Percentiles rank a stretch among this genome's conserved stretches.
Conservation (phyloP, 1,284 basidiomycete species). For the Ustilago trichophora region DNA sequence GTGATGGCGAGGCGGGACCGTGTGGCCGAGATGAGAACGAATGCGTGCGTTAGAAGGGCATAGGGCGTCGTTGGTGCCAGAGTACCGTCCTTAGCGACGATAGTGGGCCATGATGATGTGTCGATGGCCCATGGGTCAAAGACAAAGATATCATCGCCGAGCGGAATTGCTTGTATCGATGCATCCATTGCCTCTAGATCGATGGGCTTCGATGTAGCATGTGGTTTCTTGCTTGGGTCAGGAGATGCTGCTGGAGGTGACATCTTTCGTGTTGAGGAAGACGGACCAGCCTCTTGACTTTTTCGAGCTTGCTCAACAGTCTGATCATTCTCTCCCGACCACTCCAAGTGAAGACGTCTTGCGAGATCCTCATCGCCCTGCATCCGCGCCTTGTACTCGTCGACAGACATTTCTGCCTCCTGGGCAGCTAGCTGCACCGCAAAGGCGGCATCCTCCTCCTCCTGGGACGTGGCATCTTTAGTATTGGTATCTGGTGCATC, state of each 20-base stretch:
- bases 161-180: conserved; percentile 47
- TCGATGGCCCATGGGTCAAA: conserved; percentile 59
- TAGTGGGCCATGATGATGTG: conserved; percentile 51
- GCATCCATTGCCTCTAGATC: conserved; percentile 49
- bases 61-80: conserved; percentile 73
- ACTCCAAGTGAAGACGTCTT: conserved; percentile 31
- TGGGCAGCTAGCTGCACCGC: conserved; percentile 37
- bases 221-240: conserved; percentile 5
- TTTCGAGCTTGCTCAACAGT: neutral
- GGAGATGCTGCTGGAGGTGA: neutral
- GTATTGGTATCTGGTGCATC: neutral
- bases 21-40: conserved; percentile 78
- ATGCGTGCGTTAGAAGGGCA: conserved; percentile 80
- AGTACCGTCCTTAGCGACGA: conserved; percentile 7
- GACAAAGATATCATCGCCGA: conserved; percentile 63
- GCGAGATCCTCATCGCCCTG: conserved; percentile 46
- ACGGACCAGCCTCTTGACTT: neutral
- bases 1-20: conserved; percentile 83
- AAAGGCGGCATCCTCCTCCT: conserved; percentile 35
- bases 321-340: conserved; percentile 13
- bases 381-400: conserved; percentile 18
- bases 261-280: neutral
- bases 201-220: conserved; percentile 8
- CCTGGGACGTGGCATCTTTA: conserved; percentile 1
- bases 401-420: conserved; percentile 18